phyloP scores from a whole-genome alignment of 345 rosid genomes.

The Salix arbutifolia region DNA sequence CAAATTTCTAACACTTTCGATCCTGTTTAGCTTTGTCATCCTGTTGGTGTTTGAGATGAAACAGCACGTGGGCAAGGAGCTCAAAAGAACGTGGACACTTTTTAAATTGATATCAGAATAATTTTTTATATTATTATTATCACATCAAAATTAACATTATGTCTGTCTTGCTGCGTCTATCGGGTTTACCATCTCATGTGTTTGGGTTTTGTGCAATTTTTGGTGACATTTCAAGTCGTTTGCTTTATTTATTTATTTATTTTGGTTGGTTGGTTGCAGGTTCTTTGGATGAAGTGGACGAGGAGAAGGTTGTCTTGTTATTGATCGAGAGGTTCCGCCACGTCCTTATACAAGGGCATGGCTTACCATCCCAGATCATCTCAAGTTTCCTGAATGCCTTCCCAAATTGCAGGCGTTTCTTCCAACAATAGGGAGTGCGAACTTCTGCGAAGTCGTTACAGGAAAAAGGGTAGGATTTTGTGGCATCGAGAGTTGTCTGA shows the following conservation, averaged over 20 bases:
- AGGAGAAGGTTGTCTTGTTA: conserved; percentile 20
- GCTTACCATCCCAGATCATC: conserved; percentile 36
- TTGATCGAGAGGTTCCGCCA: conserved; percentile 38
- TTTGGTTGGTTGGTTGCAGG: conserved; percentile 33
- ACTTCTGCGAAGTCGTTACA: not conserved
- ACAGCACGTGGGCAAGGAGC: too few species aligned
- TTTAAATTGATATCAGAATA: too few species aligned
- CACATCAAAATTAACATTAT: not conserved
- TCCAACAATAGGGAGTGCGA: conserved; percentile 25
- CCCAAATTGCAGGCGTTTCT: conserved; percentile 37
- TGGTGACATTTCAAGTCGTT: not conserved
- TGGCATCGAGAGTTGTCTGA: not conserved
- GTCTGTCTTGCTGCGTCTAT: not conserved
- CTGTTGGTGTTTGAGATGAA: too few species aligned
- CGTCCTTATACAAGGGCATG: conserved; percentile 36
- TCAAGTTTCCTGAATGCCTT: conserved; percentile 42
- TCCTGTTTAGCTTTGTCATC: too few species aligned
- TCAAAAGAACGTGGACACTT: too few species aligned
- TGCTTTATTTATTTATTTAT: not conserved
- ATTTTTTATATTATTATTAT: too few species aligned
- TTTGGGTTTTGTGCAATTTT: not conserved
- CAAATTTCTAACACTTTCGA: too few species aligned
- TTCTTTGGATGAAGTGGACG: conserved; percentile 41
- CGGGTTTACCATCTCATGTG: not conserved
- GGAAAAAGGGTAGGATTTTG: not conserved